phyloP scores from a whole-genome alignment of 2,329 filamentous ascomycete genomes.

The Trichoderma sp. region DNA sequence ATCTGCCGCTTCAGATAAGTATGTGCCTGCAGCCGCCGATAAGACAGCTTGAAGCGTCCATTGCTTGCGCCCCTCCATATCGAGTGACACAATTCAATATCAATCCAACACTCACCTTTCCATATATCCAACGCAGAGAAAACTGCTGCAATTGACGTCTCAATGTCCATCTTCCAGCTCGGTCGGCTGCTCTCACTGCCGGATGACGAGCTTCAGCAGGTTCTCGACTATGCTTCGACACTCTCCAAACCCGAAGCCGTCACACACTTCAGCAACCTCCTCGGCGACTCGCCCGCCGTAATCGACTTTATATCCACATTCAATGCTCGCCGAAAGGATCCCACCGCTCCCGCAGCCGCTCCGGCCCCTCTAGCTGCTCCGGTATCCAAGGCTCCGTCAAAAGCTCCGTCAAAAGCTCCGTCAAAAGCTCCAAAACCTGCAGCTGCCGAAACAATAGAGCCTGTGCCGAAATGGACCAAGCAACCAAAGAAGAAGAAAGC shows the following conservation, averaged over 20 bases:
- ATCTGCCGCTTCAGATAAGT: neutral
- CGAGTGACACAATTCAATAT: neutral
- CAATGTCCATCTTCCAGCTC: conserved; percentile 64
- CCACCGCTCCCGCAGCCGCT: conserved; percentile 28
- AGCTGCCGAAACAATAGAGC: conserved; percentile 33
- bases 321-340: conserved; percentile 61
- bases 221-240: conserved; percentile 75
- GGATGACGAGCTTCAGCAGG: conserved; percentile 76
- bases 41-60: neutral
- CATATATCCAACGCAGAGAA: neutral
- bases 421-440: conserved; percentile 24
- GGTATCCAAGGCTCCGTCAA: neutral
- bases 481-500: conserved; percentile 56
- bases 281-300: conserved; percentile 77
- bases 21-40: neutral
- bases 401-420: conserved; percentile 11
- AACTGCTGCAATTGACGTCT: neutral
- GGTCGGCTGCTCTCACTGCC: conserved; percentile 79
- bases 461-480: conserved; percentile 49
- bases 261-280: conserved; percentile 80
- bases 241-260: conserved; percentile 75
- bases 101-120: neutral
- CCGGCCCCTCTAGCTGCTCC: conserved; percentile 15
- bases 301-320: conserved; percentile 78
- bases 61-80: neutral